Evolutionary conservation across 2,329 filamentous ascomycete genomes (phyloP), one percentile per base, ranked within the genome.

Genomic region (Microascus cirrosus): DNA sequence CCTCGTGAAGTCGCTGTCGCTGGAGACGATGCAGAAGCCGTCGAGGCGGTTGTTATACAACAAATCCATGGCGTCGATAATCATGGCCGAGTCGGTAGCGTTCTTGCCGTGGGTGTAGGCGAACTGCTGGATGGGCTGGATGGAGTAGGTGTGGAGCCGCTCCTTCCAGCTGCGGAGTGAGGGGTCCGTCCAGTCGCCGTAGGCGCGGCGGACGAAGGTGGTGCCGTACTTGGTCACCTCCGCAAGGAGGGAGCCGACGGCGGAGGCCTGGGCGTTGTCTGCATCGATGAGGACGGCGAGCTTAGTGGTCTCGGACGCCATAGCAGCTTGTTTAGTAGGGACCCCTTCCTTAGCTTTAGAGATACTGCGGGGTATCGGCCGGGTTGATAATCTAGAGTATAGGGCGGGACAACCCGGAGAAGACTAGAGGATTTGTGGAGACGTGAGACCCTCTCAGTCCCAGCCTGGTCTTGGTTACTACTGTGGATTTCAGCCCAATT

Each of bases 1-100:
- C 0, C 69, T 63, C 3, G 69, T 71, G 20, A 71, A 72, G 59
- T 71, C 70, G 58, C 69, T 71, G 55, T 71, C 68, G 57, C 68
- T 71, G 0, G 69, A 70, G 1, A 71, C 64, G 39, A 70, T 61
- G 5, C 69, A 70, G 56, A 71, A 71, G 18, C 67, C 68, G 39
- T 67, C 65, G 35, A 70, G 69, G 4, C 63, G 63, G 42, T 64
- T 62, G 0, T 68, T 62, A 53, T 71, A 70, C 1, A 72, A 58
- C 12, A 72, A 62, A 58, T 72, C 69, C 70, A 72, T 72, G 34
- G 70, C 69, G 50, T 72, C 70, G 39, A 72, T 71, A 2, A 71
- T 64, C 68, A 71, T 70, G 53, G 69, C 69, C 0, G 65, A 61
- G 51, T 71, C 69, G 1, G 68, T 71, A 1, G 69, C 60, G 50